A percentile compares a stretch with the other conserved stretches of the same genome.
Evolutionary conservation across 495 filamentous ascomycete genomes (phyloP).

Genomic region (Podospora didyma): DNA sequence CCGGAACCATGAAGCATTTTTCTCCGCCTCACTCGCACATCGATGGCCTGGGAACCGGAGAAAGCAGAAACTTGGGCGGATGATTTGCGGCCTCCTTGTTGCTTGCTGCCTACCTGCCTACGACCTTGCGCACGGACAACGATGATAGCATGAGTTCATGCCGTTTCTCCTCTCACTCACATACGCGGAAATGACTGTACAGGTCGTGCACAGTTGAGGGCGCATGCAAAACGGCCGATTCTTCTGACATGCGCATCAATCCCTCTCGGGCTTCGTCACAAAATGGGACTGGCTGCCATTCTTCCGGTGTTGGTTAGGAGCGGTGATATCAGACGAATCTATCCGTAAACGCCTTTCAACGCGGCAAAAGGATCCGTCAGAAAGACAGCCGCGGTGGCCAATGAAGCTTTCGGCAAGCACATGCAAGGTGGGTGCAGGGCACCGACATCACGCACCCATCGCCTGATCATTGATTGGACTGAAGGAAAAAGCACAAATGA

Average conservation of each 20-base stretch:
- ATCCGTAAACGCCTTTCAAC: background rate
- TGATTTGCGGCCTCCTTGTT: background rate
- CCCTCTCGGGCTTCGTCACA: background rate
- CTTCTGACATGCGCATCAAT: background rate
- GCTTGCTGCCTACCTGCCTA: background rate
- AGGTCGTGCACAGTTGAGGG: background rate
- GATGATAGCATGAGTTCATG: background rate
- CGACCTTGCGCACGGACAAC: constrained; percentile 4
- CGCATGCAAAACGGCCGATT: background rate
- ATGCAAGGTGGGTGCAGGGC: background rate
- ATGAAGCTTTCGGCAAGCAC: constrained; percentile 1
- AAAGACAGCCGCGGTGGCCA: background rate
- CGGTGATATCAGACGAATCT: background rate
- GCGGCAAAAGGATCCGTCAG: background rate
- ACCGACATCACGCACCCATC: background rate
- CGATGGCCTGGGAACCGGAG: background rate
- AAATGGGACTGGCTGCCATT: background rate
- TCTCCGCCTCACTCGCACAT: background rate
- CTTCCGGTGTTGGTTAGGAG: background rate
- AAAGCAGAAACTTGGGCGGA: background rate
- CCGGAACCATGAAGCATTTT: background rate
- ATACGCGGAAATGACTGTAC: background rate
- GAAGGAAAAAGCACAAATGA: too few species aligned
- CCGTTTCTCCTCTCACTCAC: background rate
- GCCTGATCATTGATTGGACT: background rate